Base-by-base conservation (phyloP, 2,329 filamentous ascomycete species). In the Thermothelomyces thermophilus region DNA sequence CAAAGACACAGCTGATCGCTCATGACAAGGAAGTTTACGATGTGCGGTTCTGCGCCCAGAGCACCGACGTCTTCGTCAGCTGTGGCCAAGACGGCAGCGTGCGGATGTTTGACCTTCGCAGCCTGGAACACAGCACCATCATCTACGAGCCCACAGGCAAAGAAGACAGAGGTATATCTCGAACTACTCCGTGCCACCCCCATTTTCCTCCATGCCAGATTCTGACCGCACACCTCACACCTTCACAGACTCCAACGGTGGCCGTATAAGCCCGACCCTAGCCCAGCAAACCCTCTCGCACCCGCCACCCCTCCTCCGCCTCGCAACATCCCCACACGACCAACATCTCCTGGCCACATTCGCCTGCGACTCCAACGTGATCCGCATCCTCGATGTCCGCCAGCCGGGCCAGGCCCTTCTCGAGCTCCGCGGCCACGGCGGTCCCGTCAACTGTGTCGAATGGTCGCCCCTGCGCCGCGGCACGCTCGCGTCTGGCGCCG, bases 1-100 rank as follows among this genome's bases (percentile, higher is more conserved):
- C 93, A 46, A 98, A 98, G 71, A 98, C 93, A 2, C 93, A 98
- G 67, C 75, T 98, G 40, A 98, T 98, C 68, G 93, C 93, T 17
- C 93, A 98, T 67, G 93, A 98, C 71, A 97, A 97, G 69, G 93
- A 98, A 69, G 93, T 98, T 5, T 98, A 95, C 63, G 93, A 98
- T 66, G 93, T 98, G 41, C 84, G 93, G 17, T 98, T 98, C 70
- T 98, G 93, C 70, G 93, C 93, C 42, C 93, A 95, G 60, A 96
- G 90, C 61, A 89, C 95, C n/a, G 93, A 98, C 63, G 90, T 97
- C 1, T 98, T 98, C 66, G 93, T 97, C 28, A 95, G 89, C 67
- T 98, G 93, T 66, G 93, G 93, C 45, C 91, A 95, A 49, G 93
- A 98, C 65, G 93, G 93, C 34, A 97, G 91, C 66, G 93, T 98